A percentile compares a stretch with the other conserved stretches of the same genome.
phyloP scores from a whole-genome alignment of 176 grass and related monocot species.

The Bonia amplexicaulis region DNA sequence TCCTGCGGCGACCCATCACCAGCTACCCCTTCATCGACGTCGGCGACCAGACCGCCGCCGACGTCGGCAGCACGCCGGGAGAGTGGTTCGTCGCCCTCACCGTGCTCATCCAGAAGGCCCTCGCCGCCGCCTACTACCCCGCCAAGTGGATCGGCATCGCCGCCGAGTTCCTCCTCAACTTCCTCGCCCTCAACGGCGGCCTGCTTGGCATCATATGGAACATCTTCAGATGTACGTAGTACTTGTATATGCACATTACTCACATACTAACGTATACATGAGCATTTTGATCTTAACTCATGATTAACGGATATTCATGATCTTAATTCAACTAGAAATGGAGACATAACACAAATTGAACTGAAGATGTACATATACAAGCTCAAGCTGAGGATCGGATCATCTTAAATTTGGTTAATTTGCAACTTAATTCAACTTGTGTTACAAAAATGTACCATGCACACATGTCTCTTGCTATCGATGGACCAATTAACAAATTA shows the following conservation, averaged over 20 bases:
- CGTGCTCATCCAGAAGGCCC: constrained; percentile 35
- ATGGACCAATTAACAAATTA: neutral
- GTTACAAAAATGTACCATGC: neutral
- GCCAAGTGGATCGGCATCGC: constrained; percentile 16
- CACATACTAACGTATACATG: neutral
- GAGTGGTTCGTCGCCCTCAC: constrained; percentile 37
- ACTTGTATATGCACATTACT: neutral
- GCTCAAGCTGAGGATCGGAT: neutral
- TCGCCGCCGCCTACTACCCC: constrained; percentile 16
- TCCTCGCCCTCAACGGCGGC: constrained; percentile 57
- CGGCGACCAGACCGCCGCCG: constrained; percentile 10
- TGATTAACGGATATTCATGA: neutral
- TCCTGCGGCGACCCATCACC: constrained; percentile 31
- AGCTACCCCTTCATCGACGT: constrained; percentile 43
- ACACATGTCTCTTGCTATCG: too few species aligned
- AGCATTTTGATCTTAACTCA: neutral
- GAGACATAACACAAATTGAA: neutral
- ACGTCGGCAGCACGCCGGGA: constrained; percentile 16
- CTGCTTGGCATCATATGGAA: constrained; percentile 41
- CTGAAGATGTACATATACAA: neutral
- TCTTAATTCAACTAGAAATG: neutral
- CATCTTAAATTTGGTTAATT: neutral
- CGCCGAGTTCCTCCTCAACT: constrained; percentile 56
- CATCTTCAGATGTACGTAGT: constrained; percentile 17
- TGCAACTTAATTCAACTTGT: neutral